phyloP scores from a whole-genome alignment of 495 filamentous ascomycete genomes.

The Xylaria curta region DNA sequence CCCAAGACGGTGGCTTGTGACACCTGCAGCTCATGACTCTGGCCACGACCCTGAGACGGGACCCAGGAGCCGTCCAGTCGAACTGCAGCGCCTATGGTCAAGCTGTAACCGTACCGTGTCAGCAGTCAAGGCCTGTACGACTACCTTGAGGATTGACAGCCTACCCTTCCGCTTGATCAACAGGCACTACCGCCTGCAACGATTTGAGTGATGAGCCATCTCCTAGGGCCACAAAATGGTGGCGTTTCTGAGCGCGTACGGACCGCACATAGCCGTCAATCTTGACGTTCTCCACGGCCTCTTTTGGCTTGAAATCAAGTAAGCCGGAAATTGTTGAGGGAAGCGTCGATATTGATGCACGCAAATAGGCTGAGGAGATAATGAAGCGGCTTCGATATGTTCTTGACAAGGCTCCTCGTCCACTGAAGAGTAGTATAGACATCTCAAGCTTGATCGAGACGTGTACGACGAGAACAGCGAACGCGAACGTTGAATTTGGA shows the following conservation, averaged over 20 bases:
- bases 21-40: conserved; percentile 82
- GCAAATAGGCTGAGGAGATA: conserved; percentile 6
- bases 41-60: conserved; percentile 70
- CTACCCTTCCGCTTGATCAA: conserved; percentile 78
- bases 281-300: conserved; percentile 44
- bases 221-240: conserved; percentile 81
- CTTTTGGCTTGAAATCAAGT: conserved; percentile 38
- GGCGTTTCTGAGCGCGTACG: conserved; percentile 82
- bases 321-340: conserved; percentile 30
- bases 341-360: conserved; percentile 34
- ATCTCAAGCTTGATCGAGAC: conserved; percentile 14
- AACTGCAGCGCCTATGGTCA: conserved; percentile 81
- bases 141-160: conserved; percentile 44
- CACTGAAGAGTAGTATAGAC: conserved; percentile 10
- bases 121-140: conserved; percentile 28
- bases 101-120: conserved; percentile 55
- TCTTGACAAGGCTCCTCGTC: conserved; percentile 13
- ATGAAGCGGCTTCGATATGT: conserved; percentile 12
- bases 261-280: conserved; percentile 84
- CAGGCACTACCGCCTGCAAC: conserved; percentile 82
- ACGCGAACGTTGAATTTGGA: background rate
- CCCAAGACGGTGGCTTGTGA: conserved; percentile 73
- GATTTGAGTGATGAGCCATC: conserved; percentile 85
- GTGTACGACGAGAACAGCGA: background rate
- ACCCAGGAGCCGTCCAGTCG: conserved; percentile 81